Base-by-base conservation (phyloP, 169 alveolate species). In the Cytauxzoon felis region DNA sequence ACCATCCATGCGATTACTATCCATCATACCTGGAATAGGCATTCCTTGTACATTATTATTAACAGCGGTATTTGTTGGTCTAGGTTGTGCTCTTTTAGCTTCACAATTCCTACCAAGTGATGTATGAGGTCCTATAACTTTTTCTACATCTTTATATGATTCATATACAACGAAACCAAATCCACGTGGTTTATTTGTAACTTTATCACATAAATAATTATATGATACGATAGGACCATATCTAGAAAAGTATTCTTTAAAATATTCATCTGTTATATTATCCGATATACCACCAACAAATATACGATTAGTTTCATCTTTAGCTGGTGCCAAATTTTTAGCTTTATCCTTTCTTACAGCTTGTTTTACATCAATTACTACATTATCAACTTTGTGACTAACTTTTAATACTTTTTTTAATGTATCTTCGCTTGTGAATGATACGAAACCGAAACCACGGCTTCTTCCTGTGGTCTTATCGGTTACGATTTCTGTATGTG, bases 281-380 rank as follows among this genome's bases (percentile, higher is more conserved):
- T 87, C 93, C 5, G 93, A 78, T 21, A 94, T 89, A 23, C 97
- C 97, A 16, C 98, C 97, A 19, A 93, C 96, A 78, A 94, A 94
- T 29, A 93, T 84, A 40, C 93, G 80, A 38, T 80, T 76, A 16
- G 66, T 80, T 40, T 73, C 78, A 58, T 73, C 84, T 2, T 68
- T 36, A 5, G 51, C 71, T 6, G 94, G 95, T 1, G 85, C 88
- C 26, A 93, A 48, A 21, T 59, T 62, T n/a, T 68, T 48, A 1
- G 84, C 64, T 4, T 66, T 53, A n/a, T 73, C 95, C 59, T 75
- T 87, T 52, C 88, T 85, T 36, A 88, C 79, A 11, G 90, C 95
- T 40, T 52, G 76, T 53, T 66, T 65, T 1, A 66, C 81, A 21
- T 76, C 80, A 7, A 60, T 81, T 2, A 54, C 47, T 8, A 88